Evolutionary conservation across 768 basidiomycete species (phyloP).

Genomic region (Mycena filopes): DNA sequence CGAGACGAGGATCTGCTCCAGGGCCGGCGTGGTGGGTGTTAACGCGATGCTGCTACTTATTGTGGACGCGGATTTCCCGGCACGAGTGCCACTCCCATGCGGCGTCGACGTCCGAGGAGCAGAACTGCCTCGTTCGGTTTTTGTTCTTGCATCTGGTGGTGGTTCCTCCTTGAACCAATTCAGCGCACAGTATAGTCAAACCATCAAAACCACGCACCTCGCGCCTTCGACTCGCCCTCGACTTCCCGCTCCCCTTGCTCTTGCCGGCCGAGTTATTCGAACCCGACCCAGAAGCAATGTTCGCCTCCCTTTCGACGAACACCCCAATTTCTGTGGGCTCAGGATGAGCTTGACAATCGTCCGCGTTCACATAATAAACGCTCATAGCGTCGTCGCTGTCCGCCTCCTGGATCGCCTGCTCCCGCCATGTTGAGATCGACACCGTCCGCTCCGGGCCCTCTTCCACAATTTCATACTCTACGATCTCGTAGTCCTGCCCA

Average conservation of each 20-base stretch:
- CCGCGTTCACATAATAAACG: slow-evolving; percentile 55
- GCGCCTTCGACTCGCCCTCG: not conserved
- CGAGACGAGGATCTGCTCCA: slow-evolving; percentile 66
- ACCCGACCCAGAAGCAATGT: not conserved
- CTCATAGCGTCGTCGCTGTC: slow-evolving; percentile 53
- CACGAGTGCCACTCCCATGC: slow-evolving; percentile 24
- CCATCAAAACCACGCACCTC: not conserved
- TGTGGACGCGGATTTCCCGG: slow-evolving; percentile 20
- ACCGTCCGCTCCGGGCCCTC: slow-evolving; percentile 63
- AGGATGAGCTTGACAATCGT: slow-evolving; percentile 41
- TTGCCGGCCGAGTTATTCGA: slow-evolving; percentile 8
- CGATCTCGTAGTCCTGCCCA: slow-evolving; percentile 55
- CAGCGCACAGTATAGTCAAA: not conserved
- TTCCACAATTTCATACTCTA: slow-evolving; percentile 54
- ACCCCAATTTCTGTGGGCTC: slow-evolving; percentile 19
- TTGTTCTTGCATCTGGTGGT: not conserved
- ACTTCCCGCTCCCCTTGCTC: not conserved
- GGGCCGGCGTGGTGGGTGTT: slow-evolving; percentile 40
- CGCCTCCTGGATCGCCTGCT: slow-evolving; percentile 58
- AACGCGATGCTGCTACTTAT: slow-evolving; percentile 34
- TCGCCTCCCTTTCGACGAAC: not conserved
- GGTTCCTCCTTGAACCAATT: too few relatives aligned
- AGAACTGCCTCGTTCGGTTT: slow-evolving; percentile 5
- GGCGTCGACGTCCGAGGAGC: slow-evolving; percentile 30
- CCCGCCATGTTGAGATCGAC: slow-evolving; percentile 66